A percentile compares a stretch with the other conserved stretches of the same genome.
phyloP scores from a whole-genome alignment of 768 basidiomycete species.

The Termitomyces sp. region DNA sequence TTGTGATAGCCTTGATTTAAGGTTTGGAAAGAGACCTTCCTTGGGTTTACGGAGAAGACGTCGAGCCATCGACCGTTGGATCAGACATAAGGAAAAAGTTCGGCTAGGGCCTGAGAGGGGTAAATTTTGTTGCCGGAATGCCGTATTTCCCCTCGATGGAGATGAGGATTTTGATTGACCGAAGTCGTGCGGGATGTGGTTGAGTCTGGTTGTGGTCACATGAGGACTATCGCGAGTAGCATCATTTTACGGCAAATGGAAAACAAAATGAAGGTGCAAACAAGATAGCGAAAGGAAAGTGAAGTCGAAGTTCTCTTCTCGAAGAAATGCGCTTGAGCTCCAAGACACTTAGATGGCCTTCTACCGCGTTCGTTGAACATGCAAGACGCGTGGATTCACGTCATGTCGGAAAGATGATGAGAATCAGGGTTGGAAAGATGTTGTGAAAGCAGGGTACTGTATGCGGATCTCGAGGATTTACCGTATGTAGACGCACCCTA shows the following conservation, averaged over 20 bases:
- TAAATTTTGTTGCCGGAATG: neutral
- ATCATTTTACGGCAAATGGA: neutral
- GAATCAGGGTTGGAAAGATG: slow-evolving; percentile 11
- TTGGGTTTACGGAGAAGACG: too few species aligned
- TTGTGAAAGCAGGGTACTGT: neutral
- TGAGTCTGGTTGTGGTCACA: neutral
- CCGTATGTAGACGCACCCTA: neutral
- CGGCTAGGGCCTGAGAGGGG: neutral
- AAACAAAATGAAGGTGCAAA: neutral
- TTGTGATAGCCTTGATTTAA: neutral
- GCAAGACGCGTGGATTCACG: neutral
- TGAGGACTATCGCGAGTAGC: neutral
- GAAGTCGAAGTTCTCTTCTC: neutral
- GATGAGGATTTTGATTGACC: neutral
- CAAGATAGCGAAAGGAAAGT: neutral
- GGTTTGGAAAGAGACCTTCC: neutral
- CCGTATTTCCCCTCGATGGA: neutral
- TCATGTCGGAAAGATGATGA: slow-evolving; percentile 4
- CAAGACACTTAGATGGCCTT: neutral
- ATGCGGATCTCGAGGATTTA: neutral
- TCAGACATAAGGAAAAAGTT: neutral
- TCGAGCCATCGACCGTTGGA: too few species aligned
- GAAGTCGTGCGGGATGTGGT: neutral
- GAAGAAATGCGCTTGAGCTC: neutral
- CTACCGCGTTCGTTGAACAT: slow-evolving; percentile 2